Conservation (phyloP, 2,329 filamentous ascomycete genomes). For the Hypoxylon sp. region DNA sequence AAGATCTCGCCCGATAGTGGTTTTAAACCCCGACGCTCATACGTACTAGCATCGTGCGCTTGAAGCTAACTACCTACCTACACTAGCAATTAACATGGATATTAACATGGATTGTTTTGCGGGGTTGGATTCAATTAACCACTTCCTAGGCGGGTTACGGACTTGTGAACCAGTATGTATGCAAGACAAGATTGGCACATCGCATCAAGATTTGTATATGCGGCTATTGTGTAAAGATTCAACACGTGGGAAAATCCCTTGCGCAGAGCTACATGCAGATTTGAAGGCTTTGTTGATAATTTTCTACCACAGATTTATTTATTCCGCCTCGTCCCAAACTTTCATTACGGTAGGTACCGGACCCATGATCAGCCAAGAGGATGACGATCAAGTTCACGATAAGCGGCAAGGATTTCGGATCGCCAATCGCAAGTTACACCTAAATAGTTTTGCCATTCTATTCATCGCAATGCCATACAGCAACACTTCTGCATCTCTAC, state of each 20-base stretch:
- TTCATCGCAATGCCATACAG: not conserved
- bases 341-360: conserved; percentile 20
- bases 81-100: conserved; percentile 10
- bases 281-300: conserved; percentile 9
- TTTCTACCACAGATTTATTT: conserved; percentile 28
- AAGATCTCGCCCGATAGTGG: conserved; percentile 16
- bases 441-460: conserved; percentile 6
- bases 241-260: conserved; percentile 34
- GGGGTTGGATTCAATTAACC: conserved; percentile 27
- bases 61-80: not conserved
- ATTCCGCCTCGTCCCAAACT: conserved; percentile 35
- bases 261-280: not conserved
- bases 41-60: not conserved
- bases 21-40: conserved; percentile 17
- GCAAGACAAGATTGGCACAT: conserved; percentile 16
- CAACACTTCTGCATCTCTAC: not conserved
- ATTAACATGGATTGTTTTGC: conserved; percentile 28
- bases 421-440: conserved; percentile 30
- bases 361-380: conserved; percentile 38
- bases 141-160: conserved; percentile 6
- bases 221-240: conserved; percentile 7
- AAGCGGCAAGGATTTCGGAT: conserved; percentile 34
- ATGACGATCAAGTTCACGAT: conserved; percentile 41
- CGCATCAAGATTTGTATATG: conserved; percentile 16
- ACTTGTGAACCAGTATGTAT: conserved; percentile 4